A percentile compares a stretch with the other conserved stretches of the same genome.
Conservation (phyloP, 2,329 filamentous ascomycete species). For the Mycogone perniciosa region DNA sequence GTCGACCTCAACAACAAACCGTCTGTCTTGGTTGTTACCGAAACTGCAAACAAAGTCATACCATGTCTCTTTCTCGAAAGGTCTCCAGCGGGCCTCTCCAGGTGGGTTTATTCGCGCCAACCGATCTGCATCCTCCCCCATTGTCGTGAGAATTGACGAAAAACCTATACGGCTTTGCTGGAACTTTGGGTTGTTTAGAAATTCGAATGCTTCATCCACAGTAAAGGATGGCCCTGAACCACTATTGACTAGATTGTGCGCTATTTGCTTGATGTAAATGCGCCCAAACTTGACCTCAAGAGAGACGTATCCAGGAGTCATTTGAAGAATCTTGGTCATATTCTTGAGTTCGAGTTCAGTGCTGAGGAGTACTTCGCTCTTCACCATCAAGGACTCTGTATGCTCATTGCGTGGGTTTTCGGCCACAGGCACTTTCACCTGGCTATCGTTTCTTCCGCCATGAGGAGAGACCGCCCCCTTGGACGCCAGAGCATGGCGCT, state of each 20-base stretch:
- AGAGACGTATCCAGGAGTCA: slow-evolving; percentile 20
- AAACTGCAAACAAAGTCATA: slow-evolving; percentile 23
- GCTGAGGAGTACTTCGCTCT: slow-evolving; percentile 12
- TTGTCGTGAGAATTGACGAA: slow-evolving; percentile 23
- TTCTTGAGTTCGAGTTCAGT: slow-evolving; percentile 12
- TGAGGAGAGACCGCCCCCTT: background rate
- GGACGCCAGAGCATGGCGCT: background rate
- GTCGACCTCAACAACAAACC: slow-evolving; percentile 23
- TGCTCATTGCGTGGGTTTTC: background rate
- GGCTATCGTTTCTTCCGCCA: background rate
- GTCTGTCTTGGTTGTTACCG: background rate
- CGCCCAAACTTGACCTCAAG: slow-evolving; percentile 25
- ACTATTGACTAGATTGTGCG: slow-evolving; percentile 15
- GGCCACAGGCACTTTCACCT: background rate
- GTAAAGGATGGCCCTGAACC: slow-evolving; percentile 17
- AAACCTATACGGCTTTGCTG: slow-evolving; percentile 18
- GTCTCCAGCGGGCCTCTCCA: slow-evolving; percentile 17
- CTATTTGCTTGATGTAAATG: slow-evolving; percentile 21
- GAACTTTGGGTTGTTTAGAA: slow-evolving; percentile 9
- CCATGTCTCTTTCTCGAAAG: slow-evolving; percentile 15
- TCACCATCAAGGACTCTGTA: background rate
- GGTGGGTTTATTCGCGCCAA: slow-evolving; percentile 13
- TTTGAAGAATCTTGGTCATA: slow-evolving; percentile 17
- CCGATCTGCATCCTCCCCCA: slow-evolving; percentile 20
- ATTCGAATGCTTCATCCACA: slow-evolving; percentile 8